These are phyloP conservation scores for Diaporthe sp. DNA, from an alignment of 2,329 filamentous ascomycete genomes.

Conservation along the genomic window DNA sequence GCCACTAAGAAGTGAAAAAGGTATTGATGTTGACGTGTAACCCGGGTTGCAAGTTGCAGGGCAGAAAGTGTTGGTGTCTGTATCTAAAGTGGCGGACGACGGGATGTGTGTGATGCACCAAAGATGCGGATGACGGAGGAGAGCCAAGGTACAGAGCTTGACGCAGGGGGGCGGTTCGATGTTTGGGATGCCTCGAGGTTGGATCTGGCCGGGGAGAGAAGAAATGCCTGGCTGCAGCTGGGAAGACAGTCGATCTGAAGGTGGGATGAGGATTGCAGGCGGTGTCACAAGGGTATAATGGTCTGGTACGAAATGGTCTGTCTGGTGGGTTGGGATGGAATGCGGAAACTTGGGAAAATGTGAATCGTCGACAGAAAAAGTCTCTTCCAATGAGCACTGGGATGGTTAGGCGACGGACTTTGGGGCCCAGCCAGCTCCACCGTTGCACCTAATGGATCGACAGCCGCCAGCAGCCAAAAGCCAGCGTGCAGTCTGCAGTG, in stretches of 20 bases:
- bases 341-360: conserved; percentile 28
- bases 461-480: conserved; percentile 20
- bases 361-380: conserved; percentile 35
- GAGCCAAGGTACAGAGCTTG: conserved; percentile 29
- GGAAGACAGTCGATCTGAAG: conserved; percentile 15
- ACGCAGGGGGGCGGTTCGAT: conserved; percentile 1
- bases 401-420: conserved; percentile 20
- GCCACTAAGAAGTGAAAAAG: neutral
- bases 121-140: conserved; percentile 21
- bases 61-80: neutral
- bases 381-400: conserved; percentile 34
- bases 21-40: conserved; percentile 1
- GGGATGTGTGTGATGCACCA: conserved; percentile 1
- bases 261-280: conserved; percentile 17
- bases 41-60: neutral
- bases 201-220: neutral
- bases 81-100: conserved; percentile 24
- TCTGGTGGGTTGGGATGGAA: conserved; percentile 32
- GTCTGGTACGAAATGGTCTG: conserved; percentile 11
- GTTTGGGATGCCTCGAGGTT: conserved; percentile 10
- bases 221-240: conserved; percentile 13
- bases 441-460: conserved; percentile 26
- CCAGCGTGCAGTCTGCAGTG: conserved; percentile 14
- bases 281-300: conserved; percentile 22
- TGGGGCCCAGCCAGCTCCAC: conserved; percentile 26